Evolutionary conservation across 2,329 filamentous ascomycete species (phyloP).

Genomic region (Pseudohalonectria lignicola): DNA sequence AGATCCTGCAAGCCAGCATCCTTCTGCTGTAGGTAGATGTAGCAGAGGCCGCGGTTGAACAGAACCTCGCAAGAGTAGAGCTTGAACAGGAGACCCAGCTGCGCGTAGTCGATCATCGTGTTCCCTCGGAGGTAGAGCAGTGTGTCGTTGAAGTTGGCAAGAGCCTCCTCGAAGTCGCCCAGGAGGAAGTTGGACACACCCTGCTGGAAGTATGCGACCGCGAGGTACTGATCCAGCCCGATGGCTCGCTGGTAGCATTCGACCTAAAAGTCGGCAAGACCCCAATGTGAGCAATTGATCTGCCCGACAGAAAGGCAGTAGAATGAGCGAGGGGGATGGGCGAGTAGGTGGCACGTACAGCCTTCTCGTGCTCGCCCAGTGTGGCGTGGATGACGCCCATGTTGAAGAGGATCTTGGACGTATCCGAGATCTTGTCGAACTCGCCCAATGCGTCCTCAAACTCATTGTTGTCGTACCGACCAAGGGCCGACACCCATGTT

Average conservation of each 20-base stretch:
- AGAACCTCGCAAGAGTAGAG: conserved; percentile 95
- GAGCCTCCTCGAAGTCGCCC: conserved; percentile 91
- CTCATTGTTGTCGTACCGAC: conserved; percentile 91
- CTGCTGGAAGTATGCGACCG: conserved; percentile 96
- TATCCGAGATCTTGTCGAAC: conserved; percentile 84
- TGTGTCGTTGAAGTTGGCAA: conserved; percentile 98
- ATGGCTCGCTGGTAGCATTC: conserved; percentile 91
- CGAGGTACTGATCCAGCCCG: conserved; percentile 84
- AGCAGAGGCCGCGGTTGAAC: conserved; percentile 94
- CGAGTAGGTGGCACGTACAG: conserved; percentile 53
- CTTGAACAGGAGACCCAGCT: conserved; percentile 90
- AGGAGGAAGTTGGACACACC: conserved; percentile 96
- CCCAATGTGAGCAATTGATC: not conserved
- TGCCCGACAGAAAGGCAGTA: not conserved
- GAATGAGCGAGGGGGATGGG: conserved; percentile 9
- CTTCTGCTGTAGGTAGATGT: conserved; percentile 90
- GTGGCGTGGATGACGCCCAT: conserved; percentile 97
- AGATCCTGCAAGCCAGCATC: conserved; percentile 87
- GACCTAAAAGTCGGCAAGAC: conserved; percentile 54
- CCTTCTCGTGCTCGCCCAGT: conserved; percentile 88
- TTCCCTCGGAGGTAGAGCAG: conserved; percentile 90
- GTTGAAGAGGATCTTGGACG: conserved; percentile 97
- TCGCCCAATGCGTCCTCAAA: conserved; percentile 80
- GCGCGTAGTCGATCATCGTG: conserved; percentile 95
- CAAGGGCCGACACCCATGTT: conserved; percentile 89